Evolutionary conservation across 1,139 yeast genomes (phyloP).

Genomic region (Tardiomyces blankii): DNA sequence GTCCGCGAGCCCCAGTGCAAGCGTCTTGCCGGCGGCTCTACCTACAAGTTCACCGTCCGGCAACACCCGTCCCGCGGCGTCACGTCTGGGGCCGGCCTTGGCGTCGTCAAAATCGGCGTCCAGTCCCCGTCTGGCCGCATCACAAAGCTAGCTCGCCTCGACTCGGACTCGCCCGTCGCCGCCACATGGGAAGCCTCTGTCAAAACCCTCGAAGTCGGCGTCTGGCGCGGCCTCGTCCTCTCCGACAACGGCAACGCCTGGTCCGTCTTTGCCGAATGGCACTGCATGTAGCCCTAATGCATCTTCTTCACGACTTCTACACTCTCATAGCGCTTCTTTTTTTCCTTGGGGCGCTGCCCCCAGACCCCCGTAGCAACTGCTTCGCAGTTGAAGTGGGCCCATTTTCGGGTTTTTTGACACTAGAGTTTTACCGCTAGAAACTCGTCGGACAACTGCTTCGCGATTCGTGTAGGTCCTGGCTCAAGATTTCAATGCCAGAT

Average conservation of each 20-base stretch:
- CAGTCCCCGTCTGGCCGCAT: slow-evolving; percentile 82
- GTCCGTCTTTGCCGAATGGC: slow-evolving; percentile 93
- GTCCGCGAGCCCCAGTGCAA: slow-evolving; percentile 76
- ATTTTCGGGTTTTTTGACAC: too few species aligned
- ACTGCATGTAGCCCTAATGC: slow-evolving; percentile 31
- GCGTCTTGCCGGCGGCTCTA: slow-evolving; percentile 42
- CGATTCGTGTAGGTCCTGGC: too few species aligned
- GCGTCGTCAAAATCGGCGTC: slow-evolving; percentile 47
- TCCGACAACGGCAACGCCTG: slow-evolving; percentile 75
- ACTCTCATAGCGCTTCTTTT: too few species aligned
- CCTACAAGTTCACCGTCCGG: slow-evolving; percentile 51
- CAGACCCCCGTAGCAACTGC: too few species aligned
- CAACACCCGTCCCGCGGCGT: slow-evolving; percentile 57
- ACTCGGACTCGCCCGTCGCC: slow-evolving; percentile 21
- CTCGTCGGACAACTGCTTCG: too few species aligned
- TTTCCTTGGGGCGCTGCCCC: too few species aligned
- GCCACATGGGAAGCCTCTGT: slow-evolving; percentile 51
- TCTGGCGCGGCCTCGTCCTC: slow-evolving; percentile 73
- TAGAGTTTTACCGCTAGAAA: too few species aligned
- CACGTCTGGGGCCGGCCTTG: slow-evolving; percentile 30
- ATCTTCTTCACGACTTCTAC: too few species aligned
- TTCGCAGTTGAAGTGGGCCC: too few species aligned
- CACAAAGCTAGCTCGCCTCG: slow-evolving; percentile 41
- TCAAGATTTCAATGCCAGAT: too few species aligned
- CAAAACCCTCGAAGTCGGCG: slow-evolving; percentile 60